phyloP scores from a whole-genome alignment of 768 basidiomycete species.

The Omphalotus guepiniiformis region DNA sequence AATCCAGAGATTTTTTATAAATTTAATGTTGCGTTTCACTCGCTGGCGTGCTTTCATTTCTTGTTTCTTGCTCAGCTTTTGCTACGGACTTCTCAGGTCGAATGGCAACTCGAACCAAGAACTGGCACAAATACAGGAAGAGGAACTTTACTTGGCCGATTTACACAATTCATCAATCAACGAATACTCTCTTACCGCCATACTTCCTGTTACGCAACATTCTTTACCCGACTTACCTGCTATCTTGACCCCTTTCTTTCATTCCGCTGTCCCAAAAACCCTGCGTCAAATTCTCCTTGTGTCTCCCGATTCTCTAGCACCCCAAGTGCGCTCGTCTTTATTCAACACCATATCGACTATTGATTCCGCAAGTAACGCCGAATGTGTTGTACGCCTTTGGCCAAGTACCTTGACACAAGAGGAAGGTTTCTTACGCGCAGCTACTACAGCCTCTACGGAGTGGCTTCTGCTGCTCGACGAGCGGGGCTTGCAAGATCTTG shows the following conservation, averaged over 20 bases:
- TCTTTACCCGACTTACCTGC: slow-evolving; percentile 2
- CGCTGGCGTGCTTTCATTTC: too few species aligned
- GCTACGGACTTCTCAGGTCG: too few species aligned
- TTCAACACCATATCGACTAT: neutral
- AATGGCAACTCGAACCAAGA: too few species aligned
- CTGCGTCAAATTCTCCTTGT: slow-evolving; percentile 6
- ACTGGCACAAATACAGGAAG: too few species aligned
- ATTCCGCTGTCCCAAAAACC: slow-evolving; percentile 1
- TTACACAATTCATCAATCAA: neutral
- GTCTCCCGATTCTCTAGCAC: neutral
- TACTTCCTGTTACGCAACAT: neutral
- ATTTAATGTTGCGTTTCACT: too few species aligned
- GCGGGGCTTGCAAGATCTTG: slow-evolving; percentile 33
- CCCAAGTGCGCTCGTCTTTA: neutral
- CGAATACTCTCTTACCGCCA: slow-evolving; percentile 3
- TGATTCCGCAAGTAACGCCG: neutral
- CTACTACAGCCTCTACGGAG: slow-evolving; percentile 37
- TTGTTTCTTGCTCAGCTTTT: too few species aligned
- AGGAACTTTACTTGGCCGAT: neutral
- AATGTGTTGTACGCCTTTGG: slow-evolving; percentile 5
- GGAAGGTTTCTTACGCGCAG: slow-evolving; percentile 25
- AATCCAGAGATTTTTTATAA: too few species aligned
- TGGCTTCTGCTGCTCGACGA: slow-evolving; percentile 53
- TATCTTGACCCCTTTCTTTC: neutral
- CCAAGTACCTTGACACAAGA: neutral